Evolutionary conservation across 371 early-diverging fungal genomes (phyloP).

Genomic region (Lichtheimia ramosa): DNA sequence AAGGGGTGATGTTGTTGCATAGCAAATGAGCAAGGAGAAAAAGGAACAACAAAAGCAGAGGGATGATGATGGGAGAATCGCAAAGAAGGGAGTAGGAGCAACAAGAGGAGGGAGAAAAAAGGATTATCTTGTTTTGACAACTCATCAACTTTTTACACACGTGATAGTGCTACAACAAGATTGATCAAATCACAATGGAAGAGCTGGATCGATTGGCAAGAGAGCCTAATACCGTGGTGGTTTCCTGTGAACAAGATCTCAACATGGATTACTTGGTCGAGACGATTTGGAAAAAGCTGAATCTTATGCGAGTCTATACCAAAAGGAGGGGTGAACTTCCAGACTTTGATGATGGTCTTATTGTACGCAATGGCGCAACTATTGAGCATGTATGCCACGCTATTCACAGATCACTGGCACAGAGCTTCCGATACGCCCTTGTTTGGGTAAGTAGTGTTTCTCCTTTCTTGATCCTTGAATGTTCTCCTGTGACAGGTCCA

Average conservation of each 20-base stretch:
- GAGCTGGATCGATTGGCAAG: slow-evolving; percentile 93
- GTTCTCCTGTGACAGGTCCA: not conserved
- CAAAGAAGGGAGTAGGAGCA: no score
- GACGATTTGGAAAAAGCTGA: slow-evolving; percentile 86
- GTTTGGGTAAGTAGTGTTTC: slow-evolving; percentile 70
- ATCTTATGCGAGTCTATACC: slow-evolving; percentile 94
- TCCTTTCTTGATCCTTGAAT: not conserved
- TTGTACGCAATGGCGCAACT: slow-evolving; percentile 85
- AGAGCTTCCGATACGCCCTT: slow-evolving; percentile 91
- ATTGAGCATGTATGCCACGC: slow-evolving; percentile 97
- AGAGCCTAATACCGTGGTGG: slow-evolving; percentile 88
- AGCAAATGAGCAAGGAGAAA: no score
- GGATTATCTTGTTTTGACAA: not conserved
- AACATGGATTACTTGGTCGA: slow-evolving; percentile 95
- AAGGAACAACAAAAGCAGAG: no score
- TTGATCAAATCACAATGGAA: slow-evolving; percentile 96
- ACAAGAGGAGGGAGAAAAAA: not conserved
- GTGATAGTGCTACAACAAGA: slow-evolving; percentile 91
- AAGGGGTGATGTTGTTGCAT: no score
- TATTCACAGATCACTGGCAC: slow-evolving; percentile 91
- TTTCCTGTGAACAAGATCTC: slow-evolving; percentile 90
- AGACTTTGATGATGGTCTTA: slow-evolving; percentile 95
- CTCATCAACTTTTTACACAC: not conserved
- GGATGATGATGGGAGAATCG: no score
- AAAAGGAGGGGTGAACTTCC: slow-evolving; percentile 96